phyloP scores from a whole-genome alignment of 2,329 filamentous ascomycete species.

The Cladobotryum mycophilum region DNA sequence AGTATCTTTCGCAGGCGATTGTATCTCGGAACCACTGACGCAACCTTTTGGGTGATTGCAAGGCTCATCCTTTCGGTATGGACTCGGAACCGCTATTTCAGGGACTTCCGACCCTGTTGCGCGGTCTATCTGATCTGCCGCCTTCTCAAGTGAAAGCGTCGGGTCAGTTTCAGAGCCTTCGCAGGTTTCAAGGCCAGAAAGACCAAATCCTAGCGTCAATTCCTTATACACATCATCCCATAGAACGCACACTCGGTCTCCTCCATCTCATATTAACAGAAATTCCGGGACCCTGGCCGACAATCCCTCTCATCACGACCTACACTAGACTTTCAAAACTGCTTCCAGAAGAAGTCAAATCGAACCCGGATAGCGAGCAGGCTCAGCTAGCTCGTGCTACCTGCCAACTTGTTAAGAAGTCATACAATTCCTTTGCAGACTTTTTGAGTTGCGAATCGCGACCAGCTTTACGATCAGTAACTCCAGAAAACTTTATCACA shows the following conservation, averaged over 20 bases:
- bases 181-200: constrained; percentile 12
- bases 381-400: constrained; percentile 17
- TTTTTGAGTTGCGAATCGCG: constrained; percentile 22
- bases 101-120: constrained; percentile 12
- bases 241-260: constrained; percentile 21
- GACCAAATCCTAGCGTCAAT: constrained; percentile 18
- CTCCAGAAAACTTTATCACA: constrained; percentile 22
- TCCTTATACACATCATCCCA: constrained; percentile 14
- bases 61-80: constrained; percentile 10
- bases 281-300: constrained; percentile 23
- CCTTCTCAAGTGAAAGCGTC: constrained; percentile 14
- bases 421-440: constrained; percentile 34
- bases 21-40: background rate
- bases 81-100: constrained; percentile 2
- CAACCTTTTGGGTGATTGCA: background rate
- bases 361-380: constrained; percentile 15
- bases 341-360: constrained; percentile 30
- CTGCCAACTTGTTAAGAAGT: constrained; percentile 20
- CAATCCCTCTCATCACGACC: constrained; percentile 25
- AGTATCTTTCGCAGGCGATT: background rate
- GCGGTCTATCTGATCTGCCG: constrained; percentile 16
- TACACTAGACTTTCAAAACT: constrained; percentile 30
- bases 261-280: constrained; percentile 20
- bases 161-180: constrained; percentile 9
- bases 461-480: constrained; percentile 24